phyloP scores from a whole-genome alignment of 169 alveolate genomes.

The Plasmodium knowlesi region DNA sequence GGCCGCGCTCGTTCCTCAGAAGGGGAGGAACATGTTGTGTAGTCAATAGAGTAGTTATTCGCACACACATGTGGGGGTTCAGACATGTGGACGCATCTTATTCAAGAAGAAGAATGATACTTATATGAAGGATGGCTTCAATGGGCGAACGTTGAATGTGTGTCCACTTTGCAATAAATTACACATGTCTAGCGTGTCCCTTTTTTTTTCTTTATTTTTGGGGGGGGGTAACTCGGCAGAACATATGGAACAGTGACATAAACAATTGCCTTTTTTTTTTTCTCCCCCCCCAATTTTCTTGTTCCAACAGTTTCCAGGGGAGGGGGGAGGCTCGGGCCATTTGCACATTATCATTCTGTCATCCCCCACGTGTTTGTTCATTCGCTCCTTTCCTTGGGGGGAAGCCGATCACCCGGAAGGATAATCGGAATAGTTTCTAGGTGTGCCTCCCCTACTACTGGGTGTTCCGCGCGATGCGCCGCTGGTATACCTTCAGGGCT shows the following conservation, averaged over 20 bases:
- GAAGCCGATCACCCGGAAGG: not conserved
- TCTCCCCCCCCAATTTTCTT: too few species aligned
- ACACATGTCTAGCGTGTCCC: conserved; percentile 13
- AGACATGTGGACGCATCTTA: not conserved
- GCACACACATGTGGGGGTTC: not conserved
- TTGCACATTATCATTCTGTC: not conserved
- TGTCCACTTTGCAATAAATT: not conserved
- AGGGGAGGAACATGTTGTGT: not conserved
- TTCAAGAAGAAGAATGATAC: not conserved
- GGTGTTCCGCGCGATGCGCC: not conserved
- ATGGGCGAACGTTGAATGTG: not conserved
- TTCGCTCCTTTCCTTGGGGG: not conserved
- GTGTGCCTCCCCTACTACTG: not conserved
- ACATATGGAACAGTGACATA: too few species aligned
- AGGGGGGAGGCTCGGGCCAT: not conserved
- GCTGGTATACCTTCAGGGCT: not conserved
- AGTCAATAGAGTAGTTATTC: not conserved
- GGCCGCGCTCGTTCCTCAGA: not conserved
- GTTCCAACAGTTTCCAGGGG: too few species aligned
- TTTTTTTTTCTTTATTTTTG: not conserved
- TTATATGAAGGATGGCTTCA: not conserved
- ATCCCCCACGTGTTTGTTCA: not conserved
- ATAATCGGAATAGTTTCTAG: not conserved
- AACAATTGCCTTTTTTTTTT: too few species aligned
- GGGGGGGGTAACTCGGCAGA: too few species aligned